Evolutionary conservation across 495 filamentous ascomycete genomes (phyloP).

Genomic region (Articulospora tetracladia): DNA sequence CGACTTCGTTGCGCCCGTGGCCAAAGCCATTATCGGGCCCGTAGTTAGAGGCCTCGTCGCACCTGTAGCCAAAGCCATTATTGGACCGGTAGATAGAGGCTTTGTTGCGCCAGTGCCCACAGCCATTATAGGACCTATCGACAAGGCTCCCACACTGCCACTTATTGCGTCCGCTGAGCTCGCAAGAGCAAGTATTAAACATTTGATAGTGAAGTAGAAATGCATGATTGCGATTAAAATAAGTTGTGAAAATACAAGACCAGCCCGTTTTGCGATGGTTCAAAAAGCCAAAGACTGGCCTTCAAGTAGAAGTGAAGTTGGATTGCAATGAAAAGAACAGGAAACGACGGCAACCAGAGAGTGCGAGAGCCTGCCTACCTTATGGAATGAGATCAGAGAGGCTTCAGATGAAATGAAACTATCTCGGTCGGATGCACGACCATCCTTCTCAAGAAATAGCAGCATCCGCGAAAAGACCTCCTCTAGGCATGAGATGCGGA

Average conservation of each 20-base stretch:
- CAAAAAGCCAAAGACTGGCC: background rate
- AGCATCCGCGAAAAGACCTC: background rate
- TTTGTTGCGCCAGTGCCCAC: too few relatives aligned
- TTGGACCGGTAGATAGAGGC: too few relatives aligned
- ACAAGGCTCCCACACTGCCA: too few relatives aligned
- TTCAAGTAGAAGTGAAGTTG: background rate
- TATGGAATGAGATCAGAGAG: background rate
- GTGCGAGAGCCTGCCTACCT: background rate
- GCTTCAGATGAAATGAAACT: constrained; percentile 5
- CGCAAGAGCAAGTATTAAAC: background rate
- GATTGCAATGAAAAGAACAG: background rate
- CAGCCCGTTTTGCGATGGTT: background rate
- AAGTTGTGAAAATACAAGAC: background rate
- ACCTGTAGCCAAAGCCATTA: too few relatives aligned
- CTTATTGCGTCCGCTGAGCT: background rate
- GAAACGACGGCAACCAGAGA: too few relatives aligned
- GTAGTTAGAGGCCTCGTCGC: background rate
- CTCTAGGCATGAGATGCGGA: background rate
- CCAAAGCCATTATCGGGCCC: background rate
- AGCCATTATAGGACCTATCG: too few relatives aligned
- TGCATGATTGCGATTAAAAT: background rate
- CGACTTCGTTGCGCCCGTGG: background rate
- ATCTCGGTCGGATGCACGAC: background rate
- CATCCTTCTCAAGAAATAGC: constrained; percentile 3
- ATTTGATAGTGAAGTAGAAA: background rate